Evolutionary conservation across 2,329 filamentous ascomycete genomes (phyloP), one percentile per base, ranked within the genome.

Genomic region (Aspergillus viridinutans): DNA sequence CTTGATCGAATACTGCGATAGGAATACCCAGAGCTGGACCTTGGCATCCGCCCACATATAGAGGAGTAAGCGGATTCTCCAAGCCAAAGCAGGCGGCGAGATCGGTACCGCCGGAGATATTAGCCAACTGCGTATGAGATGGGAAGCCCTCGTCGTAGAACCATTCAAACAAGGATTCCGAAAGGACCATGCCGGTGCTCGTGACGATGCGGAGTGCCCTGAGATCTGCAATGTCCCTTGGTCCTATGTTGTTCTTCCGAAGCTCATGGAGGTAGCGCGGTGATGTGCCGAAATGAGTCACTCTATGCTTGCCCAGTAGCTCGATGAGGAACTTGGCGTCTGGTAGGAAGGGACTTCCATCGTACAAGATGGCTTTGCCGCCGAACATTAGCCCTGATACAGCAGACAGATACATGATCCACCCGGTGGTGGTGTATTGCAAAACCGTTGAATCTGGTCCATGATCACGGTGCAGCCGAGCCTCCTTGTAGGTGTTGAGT

Each of bases 351-450:
- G 90, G 90, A 8, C 86, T 90, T 3, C 90, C 91, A 68, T 95
- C 90, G 69, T 95, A 95, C n/a, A 93, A 77, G 1, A 95, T 73
- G 1, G 82, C 78, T 5, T 84, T 80, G 0, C 80, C 79, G 7
- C 90, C 89, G 42, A 80, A 74, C 1, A 88, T 64, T 7, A 93
- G 77, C 3, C 80, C 77, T 21, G 80, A 78, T 0, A 90, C 77
- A 40, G 81, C 83, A 2, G 79, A 75, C 8, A 92, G 76, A 69
- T 93, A 94, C 90, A 96, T 95, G 74, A 96, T 94, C 90, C 90
- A 95, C 0, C 89, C 88, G 0, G 88, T 91, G 0, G 85, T 88
- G 1, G 85, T 87, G 65, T 84, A 87, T 66, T 87, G 85, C 35
- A 87, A 62, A 8, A 74, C 68, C 0, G 80, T 76, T 17, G 70